Base-by-base conservation (phyloP, 2,329 filamentous ascomycete species). In the Beauveria medogensis region DNA sequence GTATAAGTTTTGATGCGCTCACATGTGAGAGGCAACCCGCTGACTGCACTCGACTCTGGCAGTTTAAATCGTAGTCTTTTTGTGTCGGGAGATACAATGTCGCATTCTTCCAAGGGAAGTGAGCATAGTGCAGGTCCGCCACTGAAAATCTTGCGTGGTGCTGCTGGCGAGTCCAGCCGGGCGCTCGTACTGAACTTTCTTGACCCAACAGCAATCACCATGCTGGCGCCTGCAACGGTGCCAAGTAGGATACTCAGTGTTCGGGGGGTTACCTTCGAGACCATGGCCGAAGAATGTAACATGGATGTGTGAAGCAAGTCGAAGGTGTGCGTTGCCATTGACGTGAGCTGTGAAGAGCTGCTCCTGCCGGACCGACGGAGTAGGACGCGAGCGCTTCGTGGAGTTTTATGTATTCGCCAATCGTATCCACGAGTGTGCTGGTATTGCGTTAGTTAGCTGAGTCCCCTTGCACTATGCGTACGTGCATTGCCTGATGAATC, bases 121-220 rank as follows among this genome's bases (percentile, higher is more conserved):
- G 30, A 54, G 3, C 26, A n/a, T 9, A 54, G 14, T 5, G 51
- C 51, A 14, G 3, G 51, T 14, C 51, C 51, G 3, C 34, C 34
- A 1, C 82, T 24, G 30, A 56, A 44, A 10, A 47, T 16, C 18
- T 51, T 50, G 8, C 28, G 24, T 8, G 47, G 16, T 30, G 47
- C 6, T 10, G 47, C 26, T 30, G 47, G 24, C 22, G 47, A 50
- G 9, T 50, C 47, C 5, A 47, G 20, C 10, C 41, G 41, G 18
- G 44, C 44, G 12, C 22, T 47, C 1, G 44, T 47, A 26, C 44
- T 47, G 22, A 47, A 24, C 22, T 7, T 47, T 14, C 44, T 47
- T 26, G 10, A 26, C 22, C 44, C 44, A 47, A 47, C 44, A 12
- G 44, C 44, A 47, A 47, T 47, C 3, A n/a, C 41, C 41, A 43